Evolutionary conservation across 345 rosid genomes (phyloP), one percentile per base, ranked within the genome.

Genomic region (Lepidium aucheri): DNA sequence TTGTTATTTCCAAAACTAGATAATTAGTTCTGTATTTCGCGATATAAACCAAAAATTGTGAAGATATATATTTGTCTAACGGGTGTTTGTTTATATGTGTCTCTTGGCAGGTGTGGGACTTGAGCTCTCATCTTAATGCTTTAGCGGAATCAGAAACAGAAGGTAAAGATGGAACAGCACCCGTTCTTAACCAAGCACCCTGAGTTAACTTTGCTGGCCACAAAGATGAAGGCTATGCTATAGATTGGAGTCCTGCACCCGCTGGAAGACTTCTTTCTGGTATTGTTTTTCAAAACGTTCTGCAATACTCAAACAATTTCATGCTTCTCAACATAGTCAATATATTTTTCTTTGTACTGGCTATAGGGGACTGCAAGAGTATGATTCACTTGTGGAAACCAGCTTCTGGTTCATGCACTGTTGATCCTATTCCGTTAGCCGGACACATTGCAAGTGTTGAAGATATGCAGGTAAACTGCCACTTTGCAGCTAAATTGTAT

Each of bases 381-480:
- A 82, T 74, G 78, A 85, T 94, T 64, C 85, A 84, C 77, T 70
- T 94, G 41, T 94, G 99, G 97, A 95, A 94, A 69, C 99, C 96
- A 22, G 58, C 91, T 51, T 78, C 70, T 60, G 76, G 86, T 51
- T 72, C 89, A 24, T 94, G 99, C 97, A 83, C 81, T 64, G 87
- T 94, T 69, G 95, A 85, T 79, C 32, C 84, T 57, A 63, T 77
- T 55, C 93, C 96, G 6, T 89, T 82, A 41, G 11, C 77, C 44
- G 97, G 96, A 39, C 99, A 94, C 79, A 43, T 84, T 65, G 91
- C 86, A 5, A 94, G 96, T 54, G 94, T 91, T 32, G 99, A 94
- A 82, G 99, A 94, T 74, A 64, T 94, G 70, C 97, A 94, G 65
- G 99, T 89, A 72, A 44, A 11, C 4, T 18, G 5, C 47, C 33